These are phyloP conservation scores for Mycena vitilis DNA, from an alignment of 768 basidiomycete genomes.

Conservation along the genomic window DNA sequence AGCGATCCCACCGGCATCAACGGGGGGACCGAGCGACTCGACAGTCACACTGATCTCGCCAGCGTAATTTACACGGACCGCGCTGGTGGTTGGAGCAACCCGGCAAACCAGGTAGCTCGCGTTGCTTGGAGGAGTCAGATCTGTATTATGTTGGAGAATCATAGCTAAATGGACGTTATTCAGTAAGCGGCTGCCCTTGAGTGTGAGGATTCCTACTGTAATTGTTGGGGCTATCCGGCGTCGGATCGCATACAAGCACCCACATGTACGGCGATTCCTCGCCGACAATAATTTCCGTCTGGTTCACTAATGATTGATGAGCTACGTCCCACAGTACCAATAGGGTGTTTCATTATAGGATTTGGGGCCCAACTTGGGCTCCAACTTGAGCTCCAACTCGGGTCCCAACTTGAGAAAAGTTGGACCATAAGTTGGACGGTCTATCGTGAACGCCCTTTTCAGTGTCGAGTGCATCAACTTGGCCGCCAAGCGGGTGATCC, in stretches of 20 bases:
- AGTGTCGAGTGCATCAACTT: no score
- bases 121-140: neutral
- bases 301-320: slow-evolving; percentile 14
- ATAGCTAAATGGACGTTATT: slow-evolving; percentile 3
- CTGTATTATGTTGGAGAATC: slow-evolving; percentile 19
- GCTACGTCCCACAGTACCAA: no score
- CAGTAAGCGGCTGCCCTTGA: neutral
- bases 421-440: no score
- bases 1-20: slow-evolving; percentile 11
- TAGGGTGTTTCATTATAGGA: no score
- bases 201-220: slow-evolving; percentile 13
- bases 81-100: slow-evolving; percentile 18
- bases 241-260: slow-evolving; percentile 17
- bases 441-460: no score
- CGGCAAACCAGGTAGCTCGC: slow-evolving; percentile 26
- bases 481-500: no score
- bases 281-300: slow-evolving; percentile 7
- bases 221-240: slow-evolving; percentile 10
- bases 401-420: no score
- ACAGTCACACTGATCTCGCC: slow-evolving; percentile 1
- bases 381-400: no score
- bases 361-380: no score
- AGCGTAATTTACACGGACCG: neutral
- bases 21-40: neutral
- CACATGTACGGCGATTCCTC: slow-evolving; percentile 3